Conservation (phyloP, 768 basidiomycete species). For the Phaeolepiota aurea region DNA sequence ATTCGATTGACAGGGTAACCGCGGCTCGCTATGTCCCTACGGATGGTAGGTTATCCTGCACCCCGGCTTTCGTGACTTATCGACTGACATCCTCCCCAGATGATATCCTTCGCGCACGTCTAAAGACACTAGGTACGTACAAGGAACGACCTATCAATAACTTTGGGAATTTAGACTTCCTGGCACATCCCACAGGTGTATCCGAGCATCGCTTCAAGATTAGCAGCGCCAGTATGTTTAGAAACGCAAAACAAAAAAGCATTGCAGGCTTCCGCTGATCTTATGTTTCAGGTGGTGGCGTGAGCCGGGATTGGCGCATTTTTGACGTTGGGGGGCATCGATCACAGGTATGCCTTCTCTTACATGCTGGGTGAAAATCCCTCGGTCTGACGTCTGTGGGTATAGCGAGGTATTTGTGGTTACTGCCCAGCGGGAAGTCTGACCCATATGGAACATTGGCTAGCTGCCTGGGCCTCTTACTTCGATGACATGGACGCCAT, state of each 20-base stretch:
- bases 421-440: neutral
- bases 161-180: constrained; percentile 1
- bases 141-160: constrained; percentile 2
- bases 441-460: constrained; percentile 1
- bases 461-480: constrained; percentile 51
- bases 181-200: constrained; percentile 37
- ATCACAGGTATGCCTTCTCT: constrained; percentile 37
- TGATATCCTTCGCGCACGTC: constrained; percentile 62
- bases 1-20: constrained; percentile 56
- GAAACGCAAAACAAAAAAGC: too few species aligned
- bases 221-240: constrained; percentile 24
- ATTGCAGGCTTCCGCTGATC: too few species aligned
- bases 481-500: constrained; percentile 70
- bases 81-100: constrained; percentile 26
- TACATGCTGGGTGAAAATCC: too few species aligned
- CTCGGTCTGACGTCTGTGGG: too few species aligned
- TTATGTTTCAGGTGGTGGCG: constrained; percentile 12
- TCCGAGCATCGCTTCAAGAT: constrained; percentile 67
- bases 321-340: constrained; percentile 58
- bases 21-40: constrained; percentile 55
- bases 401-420: constrained; percentile 21
- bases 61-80: too few species aligned
- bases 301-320: constrained; percentile 33
- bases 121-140: constrained; percentile 49
- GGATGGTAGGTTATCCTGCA: constrained; percentile 37